A percentile compares a stretch with the other conserved stretches of the same genome.
These are phyloP conservation scores for Stellera chamaejasme DNA, from an alignment of 345 rosid genomes.

Conservation along the genomic window DNA sequence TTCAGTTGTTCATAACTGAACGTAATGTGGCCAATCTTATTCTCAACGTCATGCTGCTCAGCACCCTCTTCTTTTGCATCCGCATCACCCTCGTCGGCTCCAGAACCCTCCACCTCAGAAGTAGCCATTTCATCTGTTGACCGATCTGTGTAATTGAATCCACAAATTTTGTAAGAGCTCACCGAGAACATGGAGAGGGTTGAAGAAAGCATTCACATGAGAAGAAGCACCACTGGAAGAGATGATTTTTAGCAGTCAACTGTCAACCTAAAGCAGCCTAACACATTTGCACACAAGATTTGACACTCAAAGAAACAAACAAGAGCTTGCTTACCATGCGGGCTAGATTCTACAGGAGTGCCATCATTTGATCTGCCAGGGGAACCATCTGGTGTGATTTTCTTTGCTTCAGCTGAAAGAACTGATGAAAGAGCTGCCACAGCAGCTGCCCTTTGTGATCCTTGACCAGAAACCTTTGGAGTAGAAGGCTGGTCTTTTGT, in stretches of 20 bases:
- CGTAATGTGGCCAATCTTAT: constrained; percentile 25
- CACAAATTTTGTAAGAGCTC: too few species aligned
- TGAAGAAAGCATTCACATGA: background rate
- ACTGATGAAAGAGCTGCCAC: constrained; percentile 85
- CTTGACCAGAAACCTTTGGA: constrained; percentile 35
- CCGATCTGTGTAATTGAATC: constrained; percentile 28
- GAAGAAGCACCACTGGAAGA: background rate
- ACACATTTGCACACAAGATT: background rate
- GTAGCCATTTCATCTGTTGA: constrained; percentile 30
- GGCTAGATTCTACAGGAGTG: constrained; percentile 36
- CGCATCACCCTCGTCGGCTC: constrained; percentile 35
- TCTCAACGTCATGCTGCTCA: constrained; percentile 33
- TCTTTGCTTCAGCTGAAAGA: constrained; percentile 79
- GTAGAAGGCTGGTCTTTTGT: constrained; percentile 23
- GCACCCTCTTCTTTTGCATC: constrained; percentile 31
- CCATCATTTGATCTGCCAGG: constrained; percentile 39
- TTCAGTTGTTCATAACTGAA: constrained; percentile 84
- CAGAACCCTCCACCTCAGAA: constrained; percentile 44
- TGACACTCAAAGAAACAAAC: background rate
- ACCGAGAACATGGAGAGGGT: too few species aligned
- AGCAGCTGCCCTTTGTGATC: constrained; percentile 87
- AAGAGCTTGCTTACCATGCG: constrained; percentile 31
- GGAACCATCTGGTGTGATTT: constrained; percentile 54
- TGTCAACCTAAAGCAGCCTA: constrained; percentile 1
- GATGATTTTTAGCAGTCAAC: constrained; percentile 6